phyloP scores from a whole-genome alignment of 805 yeast genomes.

The Candida methanosorbosa region DNA sequence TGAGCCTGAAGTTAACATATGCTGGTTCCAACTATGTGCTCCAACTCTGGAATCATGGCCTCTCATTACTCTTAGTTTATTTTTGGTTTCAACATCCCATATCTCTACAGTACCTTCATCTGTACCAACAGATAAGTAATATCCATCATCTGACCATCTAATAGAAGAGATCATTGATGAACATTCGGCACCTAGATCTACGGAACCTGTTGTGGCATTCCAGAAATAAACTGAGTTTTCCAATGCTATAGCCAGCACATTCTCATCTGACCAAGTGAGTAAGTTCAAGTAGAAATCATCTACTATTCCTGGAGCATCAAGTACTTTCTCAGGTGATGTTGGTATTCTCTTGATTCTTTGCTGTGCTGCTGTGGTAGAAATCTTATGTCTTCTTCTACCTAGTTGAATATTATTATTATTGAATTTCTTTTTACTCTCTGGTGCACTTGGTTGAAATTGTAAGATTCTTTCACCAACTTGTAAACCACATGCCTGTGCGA shows the following conservation, averaged over 20 bases:
- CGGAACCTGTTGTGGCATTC: slow-evolving; percentile 82
- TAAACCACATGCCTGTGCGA: slow-evolving; percentile 92
- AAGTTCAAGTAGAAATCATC: slow-evolving; percentile 90
- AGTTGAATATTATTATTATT: slow-evolving; percentile 9
- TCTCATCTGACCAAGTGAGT: slow-evolving; percentile 78
- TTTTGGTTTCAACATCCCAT: slow-evolving; percentile 81
- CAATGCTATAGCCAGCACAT: slow-evolving; percentile 81
- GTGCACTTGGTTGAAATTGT: slow-evolving; percentile 82
- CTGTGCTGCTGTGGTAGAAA: slow-evolving; percentile 40
- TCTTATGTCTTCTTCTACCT: slow-evolving; percentile 15
- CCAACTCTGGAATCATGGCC: slow-evolving; percentile 74
- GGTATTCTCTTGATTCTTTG: slow-evolving; percentile 73
- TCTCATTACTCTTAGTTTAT: slow-evolving; percentile 71
- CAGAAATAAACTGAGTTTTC: slow-evolving; percentile 81
- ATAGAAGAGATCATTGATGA: slow-evolving; percentile 58
- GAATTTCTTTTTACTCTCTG: slow-evolving; percentile 34
- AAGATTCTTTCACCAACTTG: slow-evolving; percentile 74
- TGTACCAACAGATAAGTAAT: slow-evolving; percentile 75
- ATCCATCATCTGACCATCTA: slow-evolving; percentile 88
- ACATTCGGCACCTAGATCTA: slow-evolving; percentile 53
- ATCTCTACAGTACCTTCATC: slow-evolving; percentile 81
- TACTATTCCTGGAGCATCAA: slow-evolving; percentile 91
- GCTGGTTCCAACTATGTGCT: slow-evolving; percentile 77
- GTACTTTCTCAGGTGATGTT: slow-evolving; percentile 82
- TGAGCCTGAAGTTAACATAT: slow-evolving; percentile 78